Evolutionary conservation across 768 basidiomycete genomes (phyloP).

Genomic region (Mycena filopes): DNA sequence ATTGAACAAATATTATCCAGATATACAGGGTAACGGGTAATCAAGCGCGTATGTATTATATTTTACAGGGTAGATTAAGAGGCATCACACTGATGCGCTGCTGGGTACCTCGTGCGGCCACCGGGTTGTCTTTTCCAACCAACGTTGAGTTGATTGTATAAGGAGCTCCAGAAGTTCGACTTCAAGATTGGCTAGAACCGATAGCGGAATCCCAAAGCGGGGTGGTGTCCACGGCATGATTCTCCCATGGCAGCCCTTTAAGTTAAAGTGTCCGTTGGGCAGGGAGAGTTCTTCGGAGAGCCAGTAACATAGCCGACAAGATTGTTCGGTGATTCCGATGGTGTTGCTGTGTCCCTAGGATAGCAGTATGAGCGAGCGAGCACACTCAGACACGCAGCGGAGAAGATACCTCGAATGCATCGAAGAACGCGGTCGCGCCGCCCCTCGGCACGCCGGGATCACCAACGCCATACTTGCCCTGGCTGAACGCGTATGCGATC

Average conservation of each 20-base stretch:
- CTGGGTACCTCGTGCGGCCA: not conserved
- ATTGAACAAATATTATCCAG: too few relatives aligned
- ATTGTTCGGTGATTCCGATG: not conserved
- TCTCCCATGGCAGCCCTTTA: not conserved
- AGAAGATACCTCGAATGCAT: slow-evolving; percentile 14
- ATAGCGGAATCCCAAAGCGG: slow-evolving; percentile 14
- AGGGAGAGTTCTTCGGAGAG: slow-evolving; percentile 15
- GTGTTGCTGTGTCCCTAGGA: slow-evolving; percentile 16
- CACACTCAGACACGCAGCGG: not conserved
- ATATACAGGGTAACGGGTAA: too few relatives aligned
- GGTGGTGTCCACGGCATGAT: slow-evolving; percentile 19
- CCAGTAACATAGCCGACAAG: slow-evolving; percentile 24
- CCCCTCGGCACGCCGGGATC: not conserved
- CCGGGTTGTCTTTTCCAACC: slow-evolving; percentile 10
- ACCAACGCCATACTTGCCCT: not conserved
- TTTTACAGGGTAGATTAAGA: too few relatives aligned
- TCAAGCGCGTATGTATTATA: too few relatives aligned
- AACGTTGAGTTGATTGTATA: slow-evolving; percentile 5
- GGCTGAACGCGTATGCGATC: slow-evolving; percentile 11
- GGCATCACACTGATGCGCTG: too few relatives aligned
- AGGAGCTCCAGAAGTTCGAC: slow-evolving; percentile 14
- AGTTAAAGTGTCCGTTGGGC: slow-evolving; percentile 11
- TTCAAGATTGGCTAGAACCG: slow-evolving; percentile 8
- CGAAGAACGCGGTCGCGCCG: not conserved
- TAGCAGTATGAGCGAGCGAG: not conserved